Base-by-base conservation (phyloP, 2,329 filamentous ascomycete species). In the Didymellaceae sp. region DNA sequence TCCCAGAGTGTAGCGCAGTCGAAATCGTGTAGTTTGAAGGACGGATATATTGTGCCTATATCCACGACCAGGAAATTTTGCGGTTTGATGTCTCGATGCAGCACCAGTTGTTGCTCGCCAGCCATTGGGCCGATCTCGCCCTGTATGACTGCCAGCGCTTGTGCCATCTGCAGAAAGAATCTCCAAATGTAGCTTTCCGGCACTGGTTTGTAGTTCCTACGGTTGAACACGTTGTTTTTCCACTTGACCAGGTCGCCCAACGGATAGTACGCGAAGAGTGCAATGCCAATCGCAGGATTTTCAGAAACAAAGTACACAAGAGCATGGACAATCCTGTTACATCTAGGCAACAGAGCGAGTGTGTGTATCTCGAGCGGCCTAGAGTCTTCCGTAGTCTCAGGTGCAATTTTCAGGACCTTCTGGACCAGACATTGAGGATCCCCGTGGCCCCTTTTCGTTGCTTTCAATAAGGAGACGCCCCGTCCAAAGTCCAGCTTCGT, bases 1-100 rank as follows among this genome's bases (percentile, higher is more conserved):
- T 17, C 6, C 28, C 50, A 56, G 2, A 39, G 5, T 4, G 17
- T 51, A 2, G 62, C 57, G 18, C 52, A 53, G 14, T 53, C 63
- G 25, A 70, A 70, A 37, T 71, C 63, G 21, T 60, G 56, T 8
- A 68, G 54, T 33, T 59, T 63, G 47, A 70, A 69, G 1, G 55
- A 63, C 0, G 65, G 66, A 28, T 66, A 67, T 2, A 53, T 63
- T 5, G 51, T 58, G 4, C 62, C 62, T 18, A 64, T 61, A 13
- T 57, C 20, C 13, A 51, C 45, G 0, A 70, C 65, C 1, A 69
- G 53, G 21, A 67, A 55, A 16, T 70, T 69, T n/a, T 57, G 38
- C 8, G 66, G 67, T 48, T 70, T 70, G 55, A 69, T 62, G 37
- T 70, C 65, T 22, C 56, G 50, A 28, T 67, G 54, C 10, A 65